Evolutionary conservation across 805 yeast species (phyloP).

Genomic region (Nakazawaea ishiwadae): DNA sequence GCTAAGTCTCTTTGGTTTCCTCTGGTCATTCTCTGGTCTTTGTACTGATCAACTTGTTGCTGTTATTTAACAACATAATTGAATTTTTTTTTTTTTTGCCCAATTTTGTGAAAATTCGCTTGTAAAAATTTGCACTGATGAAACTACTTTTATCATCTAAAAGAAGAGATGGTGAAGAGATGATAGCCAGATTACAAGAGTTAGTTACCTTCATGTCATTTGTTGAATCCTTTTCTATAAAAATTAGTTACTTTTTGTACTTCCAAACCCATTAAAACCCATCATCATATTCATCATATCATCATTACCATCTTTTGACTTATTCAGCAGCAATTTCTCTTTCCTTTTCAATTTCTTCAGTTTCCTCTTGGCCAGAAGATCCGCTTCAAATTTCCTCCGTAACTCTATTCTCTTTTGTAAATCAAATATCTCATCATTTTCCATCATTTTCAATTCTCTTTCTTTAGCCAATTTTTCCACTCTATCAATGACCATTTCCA

Average conservation of each 20-base stretch:
- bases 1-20: slow-evolving; percentile 97
- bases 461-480: slow-evolving; percentile 30
- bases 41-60: background rate
- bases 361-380: slow-evolving; percentile 25
- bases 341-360: slow-evolving; percentile 22
- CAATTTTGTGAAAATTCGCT: too few relatives aligned
- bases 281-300: slow-evolving; percentile 39
- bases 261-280: slow-evolving; percentile 59
- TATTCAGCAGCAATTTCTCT: slow-evolving; percentile 17
- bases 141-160: too few relatives aligned
- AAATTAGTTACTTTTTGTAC: background rate
- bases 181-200: background rate
- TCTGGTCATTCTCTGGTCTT: slow-evolving; percentile 63
- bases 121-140: too few relatives aligned
- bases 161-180: background rate
- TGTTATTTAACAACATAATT: too few relatives aligned
- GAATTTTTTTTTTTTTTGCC: too few relatives aligned
- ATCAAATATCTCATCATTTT: slow-evolving; percentile 21
- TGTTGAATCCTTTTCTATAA: too few relatives aligned
- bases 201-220: too few relatives aligned
- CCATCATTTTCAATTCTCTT: slow-evolving; percentile 18
- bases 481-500: slow-evolving; percentile 42
- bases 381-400: slow-evolving; percentile 33
- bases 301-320: slow-evolving; percentile 15
- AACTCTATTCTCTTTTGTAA: slow-evolving; percentile 36